Evolutionary conservation across 1,284 basidiomycete genomes (phyloP).

Genomic region (Cerioporus squamosus): DNA sequence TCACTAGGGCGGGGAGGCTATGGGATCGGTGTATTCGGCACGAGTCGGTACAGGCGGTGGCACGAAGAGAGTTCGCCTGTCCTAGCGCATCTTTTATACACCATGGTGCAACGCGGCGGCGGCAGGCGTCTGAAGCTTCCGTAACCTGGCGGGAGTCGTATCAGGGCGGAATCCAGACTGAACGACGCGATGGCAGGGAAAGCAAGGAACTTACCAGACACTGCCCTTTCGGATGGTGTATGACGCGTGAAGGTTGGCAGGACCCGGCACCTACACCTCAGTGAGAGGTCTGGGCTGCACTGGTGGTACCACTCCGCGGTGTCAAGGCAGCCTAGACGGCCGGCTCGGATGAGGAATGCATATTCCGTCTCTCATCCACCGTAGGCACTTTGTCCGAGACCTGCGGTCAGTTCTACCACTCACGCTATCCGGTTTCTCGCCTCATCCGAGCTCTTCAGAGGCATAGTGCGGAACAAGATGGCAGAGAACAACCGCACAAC

Average conservation of each 20-base stretch:
- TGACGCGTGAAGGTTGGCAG: background rate
- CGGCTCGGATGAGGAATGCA: too few species aligned
- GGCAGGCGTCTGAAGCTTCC: constrained; percentile 4
- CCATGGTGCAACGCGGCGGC: constrained; percentile 1
- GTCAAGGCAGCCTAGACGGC: constrained; percentile 7
- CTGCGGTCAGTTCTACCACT: background rate
- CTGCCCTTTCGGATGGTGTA: background rate
- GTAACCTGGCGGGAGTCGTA: constrained; percentile 25
- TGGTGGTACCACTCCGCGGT: constrained; percentile 5
- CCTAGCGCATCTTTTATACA: constrained; percentile 12
- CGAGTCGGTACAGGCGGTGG: constrained; percentile 1
- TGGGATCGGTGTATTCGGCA: background rate
- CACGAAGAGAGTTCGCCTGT: background rate
- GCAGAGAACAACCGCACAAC: too few species aligned
- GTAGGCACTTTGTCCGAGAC: background rate
- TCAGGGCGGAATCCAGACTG: constrained; percentile 18
- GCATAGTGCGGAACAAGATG: too few species aligned
- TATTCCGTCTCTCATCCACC: constrained; percentile 1
- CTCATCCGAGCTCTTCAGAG: too few species aligned
- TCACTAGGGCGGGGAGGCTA: background rate
- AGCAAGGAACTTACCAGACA: constrained; percentile 12
- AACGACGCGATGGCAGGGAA: background rate
- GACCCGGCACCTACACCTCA: constrained; percentile 6
- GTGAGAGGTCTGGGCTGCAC: constrained; percentile 9
- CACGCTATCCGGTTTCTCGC: too few species aligned